phyloP scores from a whole-genome alignment of 192 early-diverging fungal species.

The Gorgonomyces haynaldii region DNA sequence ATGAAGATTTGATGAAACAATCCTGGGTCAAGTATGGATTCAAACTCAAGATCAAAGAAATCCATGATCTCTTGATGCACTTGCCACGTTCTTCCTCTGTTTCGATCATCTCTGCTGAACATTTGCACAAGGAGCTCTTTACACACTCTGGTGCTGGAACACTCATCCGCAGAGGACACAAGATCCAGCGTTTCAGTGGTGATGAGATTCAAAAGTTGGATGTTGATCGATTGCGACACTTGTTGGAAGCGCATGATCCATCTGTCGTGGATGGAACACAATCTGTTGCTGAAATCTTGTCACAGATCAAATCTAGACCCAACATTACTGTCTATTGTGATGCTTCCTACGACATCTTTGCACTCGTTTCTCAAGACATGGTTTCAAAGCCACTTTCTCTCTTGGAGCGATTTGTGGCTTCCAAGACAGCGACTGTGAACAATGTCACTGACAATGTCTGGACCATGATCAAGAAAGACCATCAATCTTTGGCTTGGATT shows the following conservation, averaged over 20 bases:
- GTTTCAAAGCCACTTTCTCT: constrained; percentile 48
- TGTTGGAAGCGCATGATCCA: constrained; percentile 69
- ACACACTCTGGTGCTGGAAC: constrained; percentile 97
- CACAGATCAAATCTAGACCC: constrained; percentile 47
- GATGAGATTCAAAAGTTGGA: constrained; percentile 51
- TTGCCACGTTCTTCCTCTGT: constrained; percentile 97
- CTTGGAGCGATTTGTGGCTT: constrained; percentile 84
- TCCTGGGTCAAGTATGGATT: constrained; percentile 97
- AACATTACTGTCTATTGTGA: constrained; percentile 76
- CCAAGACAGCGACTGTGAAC: constrained; percentile 76
- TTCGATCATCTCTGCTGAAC: constrained; percentile 96
- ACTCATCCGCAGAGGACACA: constrained; percentile 90
- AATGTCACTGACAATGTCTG: constrained; percentile 96
- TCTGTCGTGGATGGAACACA: constrained; percentile 48
- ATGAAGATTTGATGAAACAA: constrained; percentile 85
- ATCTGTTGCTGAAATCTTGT: constrained; percentile 64
- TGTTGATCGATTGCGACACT: constrained; percentile 64
- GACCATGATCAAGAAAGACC: constrained; percentile 76
- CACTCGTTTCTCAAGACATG: constrained; percentile 52
- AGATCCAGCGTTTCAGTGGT: constrained; percentile 62
- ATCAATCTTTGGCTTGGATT: constrained; percentile 71
- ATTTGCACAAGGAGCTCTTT: constrained; percentile 98
- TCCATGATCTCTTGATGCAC: constrained; percentile 91
- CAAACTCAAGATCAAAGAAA: constrained; percentile 94
- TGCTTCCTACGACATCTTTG: constrained; percentile 85